Conservation (phyloP, 495 filamentous ascomycete species). For the Xeromyces bisporus region DNA sequence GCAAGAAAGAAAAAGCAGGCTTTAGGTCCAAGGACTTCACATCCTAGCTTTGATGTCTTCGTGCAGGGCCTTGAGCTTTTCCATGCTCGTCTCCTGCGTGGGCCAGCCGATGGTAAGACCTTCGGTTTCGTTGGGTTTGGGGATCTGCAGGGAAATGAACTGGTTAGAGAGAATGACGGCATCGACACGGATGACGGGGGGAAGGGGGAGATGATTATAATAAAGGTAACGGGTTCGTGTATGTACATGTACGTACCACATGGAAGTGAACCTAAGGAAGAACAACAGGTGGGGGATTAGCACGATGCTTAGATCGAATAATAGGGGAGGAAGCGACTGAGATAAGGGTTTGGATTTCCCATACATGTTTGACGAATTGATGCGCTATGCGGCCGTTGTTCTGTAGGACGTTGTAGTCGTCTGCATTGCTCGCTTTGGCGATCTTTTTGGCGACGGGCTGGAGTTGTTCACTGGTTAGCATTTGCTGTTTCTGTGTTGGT, state of each 20-base stretch:
- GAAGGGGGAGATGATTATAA: neutral
- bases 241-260: constrained; percentile 41
- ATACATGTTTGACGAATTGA: constrained; percentile 83
- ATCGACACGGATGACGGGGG: too few relatives aligned
- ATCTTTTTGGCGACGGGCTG: constrained; percentile 81
- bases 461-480: neutral
- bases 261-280: constrained; percentile 83
- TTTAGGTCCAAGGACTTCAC: too few relatives aligned
- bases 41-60: constrained; percentile 84
- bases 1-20: too few relatives aligned
- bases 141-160: constrained; percentile 41
- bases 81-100: constrained; percentile 59
- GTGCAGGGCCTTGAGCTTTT: constrained; percentile 56
- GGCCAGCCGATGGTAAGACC: constrained; percentile 76
- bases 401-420: constrained; percentile 85
- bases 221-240: neutral
- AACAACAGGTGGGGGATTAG: too few relatives aligned
- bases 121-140: constrained; percentile 77
- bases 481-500: too few relatives aligned
- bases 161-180: neutral
- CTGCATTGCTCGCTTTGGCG: constrained; percentile 54
- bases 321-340: neutral
- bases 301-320: too few relatives aligned
- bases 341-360: constrained; percentile 6
- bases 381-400: constrained; percentile 94